Base-by-base conservation (phyloP, 345 rosid species). In the Sapria himalayana region DNA sequence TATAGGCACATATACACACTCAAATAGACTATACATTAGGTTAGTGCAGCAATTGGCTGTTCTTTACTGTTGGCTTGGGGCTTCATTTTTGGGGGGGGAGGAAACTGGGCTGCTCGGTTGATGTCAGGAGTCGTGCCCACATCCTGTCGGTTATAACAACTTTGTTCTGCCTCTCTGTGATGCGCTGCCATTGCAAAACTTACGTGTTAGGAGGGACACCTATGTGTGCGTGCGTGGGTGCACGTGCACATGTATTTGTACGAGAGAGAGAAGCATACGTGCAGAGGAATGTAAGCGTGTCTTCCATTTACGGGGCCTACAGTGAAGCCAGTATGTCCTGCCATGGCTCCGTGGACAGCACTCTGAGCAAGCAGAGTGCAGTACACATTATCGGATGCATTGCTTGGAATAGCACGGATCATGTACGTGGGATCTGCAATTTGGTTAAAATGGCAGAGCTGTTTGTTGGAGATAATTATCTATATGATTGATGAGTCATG, bases 331-430 rank as follows among this genome's bases (percentile, higher is more conserved):
- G 94, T 69, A 44, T 66, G 78, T 19, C 94, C 94, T 1, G 94
- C 86, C 94, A 84, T 76, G 42, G 86, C 86, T 59, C 94, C 86
- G 39, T 84, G 92, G 50, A 84, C 73, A 19, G 86, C 70, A 51
- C 86, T 69, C 15, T 78, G 92, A n/a, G 92, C 84, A 34, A 84
- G 86, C 31, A 84, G 78, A 5, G 92, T 78, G 67, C 84, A 69
- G 62, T 76, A 78, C 55, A 84, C 94, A 54, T 76, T 84, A 64
- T 78, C 94, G 3, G 92, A 78, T 33, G 86, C 94, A 50, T 66
- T 78, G 50, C 81, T 46, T 31, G 86, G 94, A 41, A 78, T 54
- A 32, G 92, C 86, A 17, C 81, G 75, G 59, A 82, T 75, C 92
- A 82, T 82, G 64, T 75, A 82, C 20, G 94, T 78, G 19, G 94